Base-by-base conservation (phyloP, 129 eudicot species). In the Pulicaria dysenterica region DNA sequence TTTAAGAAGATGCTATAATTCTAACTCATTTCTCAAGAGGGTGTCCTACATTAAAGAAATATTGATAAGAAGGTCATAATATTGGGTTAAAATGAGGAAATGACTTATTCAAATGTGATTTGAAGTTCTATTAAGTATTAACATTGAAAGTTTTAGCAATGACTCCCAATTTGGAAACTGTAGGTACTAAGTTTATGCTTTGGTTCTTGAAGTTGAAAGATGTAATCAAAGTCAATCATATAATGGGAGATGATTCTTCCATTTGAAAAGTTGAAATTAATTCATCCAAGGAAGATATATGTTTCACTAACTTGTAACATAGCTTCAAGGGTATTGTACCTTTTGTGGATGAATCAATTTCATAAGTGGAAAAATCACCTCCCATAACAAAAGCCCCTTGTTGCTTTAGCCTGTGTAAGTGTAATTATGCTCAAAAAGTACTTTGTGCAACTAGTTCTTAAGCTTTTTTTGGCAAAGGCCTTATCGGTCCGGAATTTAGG, bases 91-190 rank as follows among this genome's bases (percentile, higher is more conserved):
- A 40, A 55, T 53, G 11, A 40, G 12, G 43, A 45, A 54, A 17
- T 54, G 41, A 54, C 65, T 39, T 12, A 40, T 3, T 44, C 11
- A 5, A 8, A 6, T 39, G 31, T 10, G 31, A 24, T 37, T 54
- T 57, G 14, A 34, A 66, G 34, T 19, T 9, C 13, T 43, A 5
- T 16, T n/a, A 47, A 6, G 45, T 17, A 36, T 68, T 68, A 37
- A 8, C 2, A 51, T 42, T 15, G 36, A 9, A 62, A 8, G 63
- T 57, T 13, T 45, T 45, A 36, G 66, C 42, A 31, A 24, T 13
- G 72, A 48, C 59, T 31, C 34, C 15, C 24, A 56, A 19, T 16
- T 64, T 63, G 47, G 34, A 15, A 63, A 42, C 51, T 42, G 55
- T 39, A 37, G 19, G 8, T 45, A 57, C 9, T n/a, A 46, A 16